phyloP scores from a whole-genome alignment of 225 moss, liverwort and hornwort species.

The Thuidium tamariscinum region DNA sequence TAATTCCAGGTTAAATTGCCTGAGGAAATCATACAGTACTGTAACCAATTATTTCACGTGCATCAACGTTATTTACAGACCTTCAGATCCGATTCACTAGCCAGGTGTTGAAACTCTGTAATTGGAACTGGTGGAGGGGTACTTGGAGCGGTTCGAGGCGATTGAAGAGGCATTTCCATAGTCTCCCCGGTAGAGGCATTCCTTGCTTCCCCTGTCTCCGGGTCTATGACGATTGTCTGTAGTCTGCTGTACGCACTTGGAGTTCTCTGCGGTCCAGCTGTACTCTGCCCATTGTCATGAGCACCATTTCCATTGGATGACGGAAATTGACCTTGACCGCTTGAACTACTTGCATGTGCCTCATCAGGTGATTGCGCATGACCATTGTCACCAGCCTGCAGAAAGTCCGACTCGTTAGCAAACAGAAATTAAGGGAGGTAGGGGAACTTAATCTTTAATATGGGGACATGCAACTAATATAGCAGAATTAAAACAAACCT shows the following conservation, averaged over 20 bases:
- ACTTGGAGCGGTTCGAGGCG: slow-evolving; percentile 36
- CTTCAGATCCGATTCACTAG: slow-evolving; percentile 94
- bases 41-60: not conserved
- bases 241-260: not conserved
- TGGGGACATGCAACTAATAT: not conserved
- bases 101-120: slow-evolving; percentile 86
- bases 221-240: slow-evolving; percentile 31
- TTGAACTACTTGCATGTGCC: slow-evolving; percentile 15
- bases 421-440: not conserved
- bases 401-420: not conserved
- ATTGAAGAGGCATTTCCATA: slow-evolving; percentile 44
- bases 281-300: slow-evolving; percentile 13
- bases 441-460: not conserved
- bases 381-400: slow-evolving; percentile 14
- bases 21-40: not conserved
- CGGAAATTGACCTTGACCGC: not conserved
- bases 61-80: slow-evolving; percentile 8
- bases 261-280: not conserved
- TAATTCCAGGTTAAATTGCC: not conserved
- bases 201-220: slow-evolving; percentile 49
- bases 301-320: slow-evolving; percentile 30
- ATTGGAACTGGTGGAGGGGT: slow-evolving; percentile 58
- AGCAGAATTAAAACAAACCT: not conserved
- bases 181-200: slow-evolving; percentile 52
- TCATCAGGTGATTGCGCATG: not conserved